These are phyloP conservation scores for Fusarium xyrophilum DNA, from an alignment of 2,329 filamentous ascomycete genomes.

Conservation along the genomic window DNA sequence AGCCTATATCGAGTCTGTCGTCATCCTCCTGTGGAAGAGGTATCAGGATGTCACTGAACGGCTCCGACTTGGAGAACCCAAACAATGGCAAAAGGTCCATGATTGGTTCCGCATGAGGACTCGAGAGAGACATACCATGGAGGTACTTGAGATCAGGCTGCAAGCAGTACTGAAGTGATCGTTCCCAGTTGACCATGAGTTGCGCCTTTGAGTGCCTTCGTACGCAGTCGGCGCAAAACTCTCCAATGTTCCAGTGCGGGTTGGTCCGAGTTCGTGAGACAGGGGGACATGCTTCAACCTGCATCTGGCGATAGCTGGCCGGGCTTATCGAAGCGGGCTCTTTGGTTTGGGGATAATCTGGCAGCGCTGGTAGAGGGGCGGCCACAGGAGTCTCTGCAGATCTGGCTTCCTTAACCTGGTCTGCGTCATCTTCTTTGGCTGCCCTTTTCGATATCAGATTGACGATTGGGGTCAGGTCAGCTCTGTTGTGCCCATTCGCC, in stretches of 20 bases:
- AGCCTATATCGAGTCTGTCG: slow-evolving; percentile 53
- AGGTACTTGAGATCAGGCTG: slow-evolving; percentile 78
- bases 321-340: slow-evolving; percentile 31
- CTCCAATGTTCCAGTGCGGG: slow-evolving; percentile 67
- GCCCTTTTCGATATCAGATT: slow-evolving; percentile 43
- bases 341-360: background rate
- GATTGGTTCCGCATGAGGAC: slow-evolving; percentile 67
- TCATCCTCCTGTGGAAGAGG: slow-evolving; percentile 59
- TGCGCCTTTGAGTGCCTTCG: slow-evolving; percentile 70
- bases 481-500: slow-evolving; percentile 39
- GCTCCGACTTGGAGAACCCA: slow-evolving; percentile 73
- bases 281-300: slow-evolving; percentile 64
- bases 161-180: slow-evolving; percentile 72
- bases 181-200: slow-evolving; percentile 70
- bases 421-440: slow-evolving; percentile 1
- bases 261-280: slow-evolving; percentile 65
- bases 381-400: slow-evolving; percentile 4
- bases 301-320: slow-evolving; percentile 51
- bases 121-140: slow-evolving; percentile 75
- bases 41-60: slow-evolving; percentile 79
- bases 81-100: slow-evolving; percentile 76
- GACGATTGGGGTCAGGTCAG: slow-evolving; percentile 40
- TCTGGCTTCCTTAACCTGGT: background rate
- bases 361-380: slow-evolving; percentile 1
- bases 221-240: slow-evolving; percentile 70